Percentiles rank a stretch among this genome's conserved stretches.
Evolutionary conservation across 495 filamentous ascomycete species (phyloP).

Genomic region (Podospora bellae-mahoneyi): DNA sequence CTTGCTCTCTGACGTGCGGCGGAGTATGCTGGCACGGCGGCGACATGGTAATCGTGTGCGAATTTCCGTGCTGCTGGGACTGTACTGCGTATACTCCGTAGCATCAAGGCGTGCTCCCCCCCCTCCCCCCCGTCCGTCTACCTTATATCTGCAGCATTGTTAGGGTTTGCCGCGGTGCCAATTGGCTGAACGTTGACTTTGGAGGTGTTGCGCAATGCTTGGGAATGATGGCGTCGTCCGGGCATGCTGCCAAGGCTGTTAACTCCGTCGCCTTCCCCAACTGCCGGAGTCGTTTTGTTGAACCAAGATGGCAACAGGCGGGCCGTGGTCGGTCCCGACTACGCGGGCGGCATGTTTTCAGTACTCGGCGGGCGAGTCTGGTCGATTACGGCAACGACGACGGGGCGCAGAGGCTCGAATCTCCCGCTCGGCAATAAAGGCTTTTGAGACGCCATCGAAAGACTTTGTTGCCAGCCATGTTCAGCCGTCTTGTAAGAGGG

Average conservation of each 20-base stretch:
- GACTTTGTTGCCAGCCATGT: too few species aligned
- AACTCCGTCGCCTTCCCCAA: slow-evolving; percentile 3
- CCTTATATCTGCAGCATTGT: slow-evolving; percentile 1
- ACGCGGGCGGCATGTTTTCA: not conserved
- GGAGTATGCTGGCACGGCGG: not conserved
- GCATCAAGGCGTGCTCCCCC: slow-evolving; percentile 21
- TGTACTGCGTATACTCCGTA: not conserved
- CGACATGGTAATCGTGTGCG: not conserved
- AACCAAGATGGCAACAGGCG: not conserved
- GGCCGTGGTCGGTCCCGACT: slow-evolving; percentile 10
- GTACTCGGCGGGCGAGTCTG: not conserved
- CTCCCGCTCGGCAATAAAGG: not conserved
- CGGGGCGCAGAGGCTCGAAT: not conserved
- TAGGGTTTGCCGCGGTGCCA: not conserved
- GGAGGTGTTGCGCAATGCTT: slow-evolving; percentile 15
- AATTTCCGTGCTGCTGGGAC: not conserved
- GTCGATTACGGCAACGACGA: not conserved
- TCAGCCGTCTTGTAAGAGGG: too few species aligned
- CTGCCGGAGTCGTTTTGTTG: not conserved
- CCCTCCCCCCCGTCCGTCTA: slow-evolving; percentile 18
- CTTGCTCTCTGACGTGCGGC: slow-evolving; percentile 25
- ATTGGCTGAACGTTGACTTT: not conserved
- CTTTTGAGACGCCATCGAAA: too few species aligned
- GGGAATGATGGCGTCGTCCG: slow-evolving; percentile 1
- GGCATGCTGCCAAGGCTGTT: slow-evolving; percentile 10